Conservation (phyloP, 1,284 basidiomycete species). For the Rhodotorula sp. region DNA sequence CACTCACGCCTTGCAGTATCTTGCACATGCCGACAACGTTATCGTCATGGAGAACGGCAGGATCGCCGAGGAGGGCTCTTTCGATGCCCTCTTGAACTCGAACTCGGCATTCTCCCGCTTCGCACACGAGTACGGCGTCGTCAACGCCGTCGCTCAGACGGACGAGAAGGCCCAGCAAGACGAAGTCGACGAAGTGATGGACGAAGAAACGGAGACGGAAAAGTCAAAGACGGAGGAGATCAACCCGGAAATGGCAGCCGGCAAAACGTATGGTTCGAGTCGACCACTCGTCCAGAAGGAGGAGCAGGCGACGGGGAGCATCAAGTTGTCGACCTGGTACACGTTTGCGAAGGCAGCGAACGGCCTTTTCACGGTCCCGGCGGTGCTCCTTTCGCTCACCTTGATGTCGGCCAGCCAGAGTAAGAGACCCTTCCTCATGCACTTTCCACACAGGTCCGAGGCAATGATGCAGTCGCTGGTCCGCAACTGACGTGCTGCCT, state of each 20-base stretch:
- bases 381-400: slow-evolving; percentile 58
- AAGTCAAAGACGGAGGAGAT: slow-evolving; percentile 50
- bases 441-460: not conserved
- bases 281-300: slow-evolving; percentile 57
- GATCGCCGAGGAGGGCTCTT: slow-evolving; percentile 59
- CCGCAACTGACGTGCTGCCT: not conserved
- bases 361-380: slow-evolving; percentile 58
- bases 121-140: slow-evolving; percentile 60
- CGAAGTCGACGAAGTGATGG: not conserved
- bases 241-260: slow-evolving; percentile 41
- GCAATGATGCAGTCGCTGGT: too few species aligned
- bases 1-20: slow-evolving; percentile 50
- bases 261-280: slow-evolving; percentile 46
- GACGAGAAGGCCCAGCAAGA: too few species aligned
- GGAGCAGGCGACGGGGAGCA: slow-evolving; percentile 34
- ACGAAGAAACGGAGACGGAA: slow-evolving; percentile 28
- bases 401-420: slow-evolving; percentile 57
- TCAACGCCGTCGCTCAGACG: not conserved
- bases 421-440: not conserved
- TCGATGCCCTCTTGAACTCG: slow-evolving; percentile 47
- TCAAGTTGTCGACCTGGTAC: slow-evolving; percentile 57
- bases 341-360: slow-evolving; percentile 65
- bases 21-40: slow-evolving; percentile 43
- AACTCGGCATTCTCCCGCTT: slow-evolving; percentile 70
- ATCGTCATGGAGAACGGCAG: slow-evolving; percentile 65